Base-by-base conservation (phyloP, 352 stramenopile species). In the Aphanomyces euteiches region DNA sequence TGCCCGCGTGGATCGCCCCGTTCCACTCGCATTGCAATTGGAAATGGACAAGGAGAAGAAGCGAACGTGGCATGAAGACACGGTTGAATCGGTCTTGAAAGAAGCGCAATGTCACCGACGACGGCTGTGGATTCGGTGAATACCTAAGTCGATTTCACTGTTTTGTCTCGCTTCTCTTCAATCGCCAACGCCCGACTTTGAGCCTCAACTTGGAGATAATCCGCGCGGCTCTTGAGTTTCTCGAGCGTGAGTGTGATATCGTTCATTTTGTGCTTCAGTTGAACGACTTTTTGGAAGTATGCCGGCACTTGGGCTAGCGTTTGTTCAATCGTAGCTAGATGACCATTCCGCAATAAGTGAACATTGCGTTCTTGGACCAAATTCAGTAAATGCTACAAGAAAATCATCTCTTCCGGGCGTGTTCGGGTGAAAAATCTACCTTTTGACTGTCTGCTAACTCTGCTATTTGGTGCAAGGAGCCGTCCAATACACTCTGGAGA, bases 221-320 rank as follows among this genome's bases (percentile, higher is more conserved):
- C 59, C 19, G 59, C 59, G 19, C 38, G 38, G 7, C 43, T 54
- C 41, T 67, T 67, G 15, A 67, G 41, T 19, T 50, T 48, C 59
- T 67, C 59, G 17, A 67, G 41, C 2, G 38, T 41, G 15, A 13
- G 17, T 7, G 59, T 67, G 19, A 67, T 67, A 28, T 67, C 59
- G 59, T 28, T 50, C 59, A 67, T 67, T 19, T 50, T 48, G n/a
- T 19, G 19, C 28, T 67, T 67, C 5, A 67, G 39, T 40, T 48
- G 38, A 19, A 67, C 43, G 6, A 67, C 59, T 19, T 67, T 67
- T 67, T 67, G 59, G 43, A 67, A 67, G 41, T 67, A 67, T 3
- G 43, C 17, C 7, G 59, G 59, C 12, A 56, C 15, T 37, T 67
- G 59, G 13, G 59, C 19, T 45, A 67, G 54, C 10, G 59, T 67